Conservation (phyloP, 208 protist species). For the Phytomonas serpens region DNA sequence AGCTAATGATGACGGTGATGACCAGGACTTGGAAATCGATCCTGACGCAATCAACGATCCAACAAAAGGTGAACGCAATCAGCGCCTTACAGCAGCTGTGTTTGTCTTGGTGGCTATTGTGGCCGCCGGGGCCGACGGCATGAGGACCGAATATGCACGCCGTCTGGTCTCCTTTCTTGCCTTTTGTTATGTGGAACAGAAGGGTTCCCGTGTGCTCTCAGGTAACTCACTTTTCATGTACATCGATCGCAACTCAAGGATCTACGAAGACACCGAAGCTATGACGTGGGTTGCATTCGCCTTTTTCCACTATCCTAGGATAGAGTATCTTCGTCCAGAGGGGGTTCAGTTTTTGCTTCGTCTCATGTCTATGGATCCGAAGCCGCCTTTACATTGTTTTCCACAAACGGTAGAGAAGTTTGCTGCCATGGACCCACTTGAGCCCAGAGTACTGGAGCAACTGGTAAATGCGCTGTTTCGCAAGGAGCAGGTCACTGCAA, state of each 20-base stretch:
- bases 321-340: conserved; percentile 86
- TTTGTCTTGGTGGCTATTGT: conserved; percentile 61
- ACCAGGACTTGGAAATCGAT: conserved; percentile 55
- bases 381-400: conserved; percentile 16
- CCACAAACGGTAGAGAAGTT: conserved; percentile 35
- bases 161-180: conserved; percentile 42
- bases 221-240: conserved; percentile 63
- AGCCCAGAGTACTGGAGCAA: conserved; percentile 72
- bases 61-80: conserved; percentile 83
- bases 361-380: conserved; percentile 38
- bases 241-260: conserved; percentile 16
- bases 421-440: conserved; percentile 54
- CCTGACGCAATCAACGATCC: conserved; percentile 83
- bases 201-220: conserved; percentile 64
- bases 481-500: conserved; percentile 73
- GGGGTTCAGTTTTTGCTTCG: conserved; percentile 72
- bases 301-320: conserved; percentile 83
- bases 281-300: conserved; percentile 69
- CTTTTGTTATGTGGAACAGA: conserved; percentile 84
- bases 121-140: conserved; percentile 18
- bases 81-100: conserved; percentile 64
- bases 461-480: conserved; percentile 78
- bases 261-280: conserved; percentile 35
- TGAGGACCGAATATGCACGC: conserved; percentile 34
- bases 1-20: conserved; percentile 19